Base-by-base conservation (phyloP, 257 asterid species). In the Gardenia jasminoides region DNA sequence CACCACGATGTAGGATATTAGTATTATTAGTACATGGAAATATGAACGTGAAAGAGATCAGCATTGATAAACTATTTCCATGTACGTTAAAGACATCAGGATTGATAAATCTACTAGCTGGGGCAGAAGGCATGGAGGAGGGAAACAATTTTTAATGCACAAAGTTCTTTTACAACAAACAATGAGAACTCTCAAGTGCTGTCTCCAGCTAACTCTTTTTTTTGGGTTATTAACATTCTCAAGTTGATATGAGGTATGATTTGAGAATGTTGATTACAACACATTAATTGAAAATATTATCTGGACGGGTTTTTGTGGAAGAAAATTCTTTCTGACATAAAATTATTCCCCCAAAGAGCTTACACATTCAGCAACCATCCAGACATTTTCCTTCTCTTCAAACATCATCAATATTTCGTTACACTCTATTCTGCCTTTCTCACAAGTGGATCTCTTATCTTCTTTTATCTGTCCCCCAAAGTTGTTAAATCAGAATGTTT, bases 401-500 rank as follows among this genome's bases (percentile, higher is more conserved):
- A 69, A 39, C 66, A 64, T 76, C 47, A 26, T 48, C 46, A 26
- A 1, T 10, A 16, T 20, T 33, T 74, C 3, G 77, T 44, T 74
- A 33, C 43, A 36, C 41, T 36, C 4, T 5, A 48, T 15, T 75
- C 69, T 39, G 69, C 69, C 59, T 67, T 54, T 68, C 46, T 41
- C 61, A 64, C 58, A 15, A 68, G 76, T 78, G 81, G 65, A 41
- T 6, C 4, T 62, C 65, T 47, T n/a, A n/a, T n/a, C n/a, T n/a
- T n/a, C n/a, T n/a, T n/a, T 12, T 39, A 10, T 78, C 52, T 28
- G 22, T 19, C 31, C 58, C 62, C 31, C 12, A 54, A 17, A 22
- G 30, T 50, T 33, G 39, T 50, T 70, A 33, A 22, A 47, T 13
- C 52, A 48, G 26, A 59, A 59, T 75, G 50, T 50, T 15, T 68